These are phyloP conservation scores for Pseudogymnoascus sp. DNA, from an alignment of 2,329 filamentous ascomycete species.

Conservation along the genomic window DNA sequence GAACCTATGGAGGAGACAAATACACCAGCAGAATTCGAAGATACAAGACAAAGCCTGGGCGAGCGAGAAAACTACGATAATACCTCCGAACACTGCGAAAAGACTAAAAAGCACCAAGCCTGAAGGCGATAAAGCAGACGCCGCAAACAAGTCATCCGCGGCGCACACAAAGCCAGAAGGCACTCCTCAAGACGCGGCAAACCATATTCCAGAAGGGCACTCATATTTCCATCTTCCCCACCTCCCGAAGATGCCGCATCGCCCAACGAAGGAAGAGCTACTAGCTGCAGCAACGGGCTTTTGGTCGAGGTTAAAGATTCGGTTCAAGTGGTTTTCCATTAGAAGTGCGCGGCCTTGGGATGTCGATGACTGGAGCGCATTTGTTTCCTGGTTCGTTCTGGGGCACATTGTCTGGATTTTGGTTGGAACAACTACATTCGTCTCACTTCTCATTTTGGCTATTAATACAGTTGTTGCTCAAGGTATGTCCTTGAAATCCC, in stretches of 20 bases:
- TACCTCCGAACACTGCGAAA: neutral
- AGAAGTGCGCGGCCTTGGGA: constrained; percentile 91
- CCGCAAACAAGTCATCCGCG: neutral
- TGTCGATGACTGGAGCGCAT: constrained; percentile 89
- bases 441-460: constrained; percentile 80
- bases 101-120: neutral
- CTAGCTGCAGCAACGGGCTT: constrained; percentile 87
- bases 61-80: neutral
- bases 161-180: neutral
- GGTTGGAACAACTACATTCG: constrained; percentile 95
- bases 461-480: constrained; percentile 97
- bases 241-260: constrained; percentile 67
- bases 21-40: neutral
- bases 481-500: constrained; percentile 43
- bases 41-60: neutral
- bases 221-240: constrained; percentile 46
- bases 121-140: neutral
- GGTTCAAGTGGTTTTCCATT: constrained; percentile 98
- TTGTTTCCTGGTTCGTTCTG: constrained; percentile 89
- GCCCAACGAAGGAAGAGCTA: constrained; percentile 88
- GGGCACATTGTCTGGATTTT: constrained; percentile 93
- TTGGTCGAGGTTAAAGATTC: constrained; percentile 79
- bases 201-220: neutral
- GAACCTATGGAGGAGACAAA: neutral
- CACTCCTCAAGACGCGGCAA: neutral